These are phyloP conservation scores for Leishmania tarentolae DNA, from an alignment of 208 protist genomes.

Conservation along the genomic window DNA sequence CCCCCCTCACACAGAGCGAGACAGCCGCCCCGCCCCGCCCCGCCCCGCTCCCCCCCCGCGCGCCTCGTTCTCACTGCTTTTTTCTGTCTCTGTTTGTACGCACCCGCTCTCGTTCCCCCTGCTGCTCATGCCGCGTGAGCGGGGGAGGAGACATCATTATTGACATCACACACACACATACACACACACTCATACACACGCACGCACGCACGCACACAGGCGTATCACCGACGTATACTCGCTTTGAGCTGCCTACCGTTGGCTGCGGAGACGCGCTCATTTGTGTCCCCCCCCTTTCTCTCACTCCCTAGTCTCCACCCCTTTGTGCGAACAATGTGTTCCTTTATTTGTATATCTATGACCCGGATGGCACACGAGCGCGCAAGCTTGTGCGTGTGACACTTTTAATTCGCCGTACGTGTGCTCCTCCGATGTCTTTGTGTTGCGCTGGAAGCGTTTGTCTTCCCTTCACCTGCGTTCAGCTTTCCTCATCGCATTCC, in stretches of 20 bases:
- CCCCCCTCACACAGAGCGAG: background rate
- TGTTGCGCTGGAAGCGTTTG: background rate
- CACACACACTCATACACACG: background rate
- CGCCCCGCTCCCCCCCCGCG: too few relatives aligned
- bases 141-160: background rate
- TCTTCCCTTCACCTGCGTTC: slow-evolving; percentile 1
- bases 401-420: background rate
- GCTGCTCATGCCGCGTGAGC: background rate
- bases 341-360: background rate
- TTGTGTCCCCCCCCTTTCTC: background rate
- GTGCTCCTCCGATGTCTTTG: background rate
- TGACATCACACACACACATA: background rate
- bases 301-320: background rate
- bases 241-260: background rate
- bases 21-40: background rate
- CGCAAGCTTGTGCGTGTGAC: background rate
- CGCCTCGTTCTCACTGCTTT: background rate
- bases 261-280: background rate
- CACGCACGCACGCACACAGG: background rate
- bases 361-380: background rate
- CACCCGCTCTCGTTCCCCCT: background rate
- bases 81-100: background rate
- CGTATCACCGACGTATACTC: background rate
- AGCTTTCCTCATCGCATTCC: background rate
- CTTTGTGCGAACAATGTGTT: background rate